Percentiles rank a stretch among this genome's conserved stretches.
Evolutionary conservation across 805 yeast genomes (phyloP).

Genomic region (Teunomyces pallodes): DNA sequence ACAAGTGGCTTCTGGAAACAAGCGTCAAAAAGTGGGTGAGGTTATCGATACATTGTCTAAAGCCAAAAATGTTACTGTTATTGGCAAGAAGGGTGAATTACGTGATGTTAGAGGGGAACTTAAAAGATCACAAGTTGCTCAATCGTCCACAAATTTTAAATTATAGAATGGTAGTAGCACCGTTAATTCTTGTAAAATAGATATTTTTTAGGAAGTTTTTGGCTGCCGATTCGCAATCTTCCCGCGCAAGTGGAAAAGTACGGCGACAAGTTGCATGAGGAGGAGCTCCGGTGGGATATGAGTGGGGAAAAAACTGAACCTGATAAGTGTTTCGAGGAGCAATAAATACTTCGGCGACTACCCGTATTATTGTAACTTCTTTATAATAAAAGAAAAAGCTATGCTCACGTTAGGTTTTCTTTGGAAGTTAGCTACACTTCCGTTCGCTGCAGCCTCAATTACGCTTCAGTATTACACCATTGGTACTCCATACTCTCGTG

Average conservation of each 20-base stretch:
- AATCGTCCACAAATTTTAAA: constrained; percentile 27
- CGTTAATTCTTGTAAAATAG: constrained; percentile 1
- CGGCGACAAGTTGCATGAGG: background rate
- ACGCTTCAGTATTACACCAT: constrained; percentile 26
- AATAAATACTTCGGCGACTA: background rate
- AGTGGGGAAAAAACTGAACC: background rate
- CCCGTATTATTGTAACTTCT: background rate
- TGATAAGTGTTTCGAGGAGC: background rate
- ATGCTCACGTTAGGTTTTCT: constrained; percentile 21
- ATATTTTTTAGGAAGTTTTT: background rate
- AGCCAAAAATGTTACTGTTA: constrained; percentile 75
- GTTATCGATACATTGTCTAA: constrained; percentile 68
- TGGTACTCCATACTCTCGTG: constrained; percentile 29
- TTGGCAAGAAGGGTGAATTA: constrained; percentile 72
- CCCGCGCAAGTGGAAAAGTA: background rate
- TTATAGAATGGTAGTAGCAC: constrained; percentile 18
- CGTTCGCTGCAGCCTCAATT: constrained; percentile 19
- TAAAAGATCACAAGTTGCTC: constrained; percentile 42
- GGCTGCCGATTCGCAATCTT: background rate
- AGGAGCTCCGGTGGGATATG: background rate
- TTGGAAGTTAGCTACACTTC: constrained; percentile 21
- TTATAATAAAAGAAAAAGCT: background rate
- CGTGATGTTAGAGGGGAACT: constrained; percentile 70
- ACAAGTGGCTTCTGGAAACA: constrained; percentile 30
- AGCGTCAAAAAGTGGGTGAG: constrained; percentile 56